These are phyloP conservation scores for Xylaria nigripes DNA, from an alignment of 495 filamentous ascomycete genomes.

Conservation along the genomic window DNA sequence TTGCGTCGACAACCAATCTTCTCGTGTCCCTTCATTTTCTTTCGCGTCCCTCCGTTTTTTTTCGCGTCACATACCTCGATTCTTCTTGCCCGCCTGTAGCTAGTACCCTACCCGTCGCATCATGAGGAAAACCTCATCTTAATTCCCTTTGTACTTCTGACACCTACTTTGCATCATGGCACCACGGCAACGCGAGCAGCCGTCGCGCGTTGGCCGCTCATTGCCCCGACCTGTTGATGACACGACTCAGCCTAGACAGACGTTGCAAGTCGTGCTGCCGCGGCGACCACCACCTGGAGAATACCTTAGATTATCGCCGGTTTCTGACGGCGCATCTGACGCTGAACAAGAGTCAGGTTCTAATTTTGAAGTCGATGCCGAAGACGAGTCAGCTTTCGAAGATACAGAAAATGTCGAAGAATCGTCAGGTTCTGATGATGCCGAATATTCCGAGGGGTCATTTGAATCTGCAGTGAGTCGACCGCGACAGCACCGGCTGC, in stretches of 20 bases:
- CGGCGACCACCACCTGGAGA: not conserved
- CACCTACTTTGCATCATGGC: conserved; percentile 2
- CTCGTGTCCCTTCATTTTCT: not conserved
- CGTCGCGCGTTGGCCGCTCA: not conserved
- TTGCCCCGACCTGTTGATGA: not conserved
- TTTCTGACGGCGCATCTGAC: not conserved
- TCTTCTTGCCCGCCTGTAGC: not conserved
- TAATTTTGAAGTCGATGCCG: not conserved
- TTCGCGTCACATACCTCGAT: not conserved
- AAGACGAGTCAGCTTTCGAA: not conserved
- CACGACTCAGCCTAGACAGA: not conserved
- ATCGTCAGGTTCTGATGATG: not conserved
- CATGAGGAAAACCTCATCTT: not conserved
- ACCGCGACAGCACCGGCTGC: too few species aligned
- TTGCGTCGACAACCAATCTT: not conserved
- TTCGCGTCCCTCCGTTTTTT: too few species aligned
- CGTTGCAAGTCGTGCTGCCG: not conserved
- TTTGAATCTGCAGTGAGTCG: not conserved
- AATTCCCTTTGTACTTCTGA: not conserved
- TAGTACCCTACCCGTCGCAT: not conserved
- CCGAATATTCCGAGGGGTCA: not conserved
- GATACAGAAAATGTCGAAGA: not conserved
- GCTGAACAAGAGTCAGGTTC: not conserved
- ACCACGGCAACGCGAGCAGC: not conserved
- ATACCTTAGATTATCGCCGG: not conserved